Evolutionary conservation across 345 rosid species (phyloP).

Genomic region (Ceriops zippeliana): DNA sequence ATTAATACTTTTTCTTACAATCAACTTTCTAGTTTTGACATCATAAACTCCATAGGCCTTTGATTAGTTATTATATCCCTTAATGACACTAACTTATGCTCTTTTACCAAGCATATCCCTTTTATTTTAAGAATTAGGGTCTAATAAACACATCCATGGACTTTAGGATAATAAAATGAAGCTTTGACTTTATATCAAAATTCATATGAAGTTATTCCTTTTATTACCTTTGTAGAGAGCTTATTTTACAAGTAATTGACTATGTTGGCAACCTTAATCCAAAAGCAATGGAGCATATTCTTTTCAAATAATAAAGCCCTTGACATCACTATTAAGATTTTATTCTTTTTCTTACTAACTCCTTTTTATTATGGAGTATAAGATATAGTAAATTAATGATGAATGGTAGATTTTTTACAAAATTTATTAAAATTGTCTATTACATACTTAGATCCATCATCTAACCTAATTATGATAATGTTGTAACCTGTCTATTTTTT

Average conservation of each 20-base stretch:
- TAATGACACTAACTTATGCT: background rate
- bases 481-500: too few species aligned
- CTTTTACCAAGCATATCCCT: background rate
- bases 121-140: background rate
- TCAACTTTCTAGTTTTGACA: background rate
- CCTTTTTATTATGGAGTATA: too few species aligned
- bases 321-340: background rate
- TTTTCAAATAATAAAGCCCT: background rate
- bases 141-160: background rate
- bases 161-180: background rate
- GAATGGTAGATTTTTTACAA: too few species aligned
- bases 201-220: background rate
- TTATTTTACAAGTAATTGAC: too few species aligned
- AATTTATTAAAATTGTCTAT: too few species aligned
- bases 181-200: background rate
- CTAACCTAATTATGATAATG: too few species aligned
- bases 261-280: too few species aligned
- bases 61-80: background rate
- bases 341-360: background rate
- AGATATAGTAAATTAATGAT: too few species aligned
- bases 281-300: too few species aligned
- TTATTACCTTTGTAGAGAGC: too few species aligned
- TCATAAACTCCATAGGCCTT: background rate
- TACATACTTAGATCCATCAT: too few species aligned
- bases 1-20: background rate